These are phyloP conservation scores for Pyrenula massariospora DNA, from an alignment of 495 filamentous ascomycete genomes.

Conservation along the genomic window DNA sequence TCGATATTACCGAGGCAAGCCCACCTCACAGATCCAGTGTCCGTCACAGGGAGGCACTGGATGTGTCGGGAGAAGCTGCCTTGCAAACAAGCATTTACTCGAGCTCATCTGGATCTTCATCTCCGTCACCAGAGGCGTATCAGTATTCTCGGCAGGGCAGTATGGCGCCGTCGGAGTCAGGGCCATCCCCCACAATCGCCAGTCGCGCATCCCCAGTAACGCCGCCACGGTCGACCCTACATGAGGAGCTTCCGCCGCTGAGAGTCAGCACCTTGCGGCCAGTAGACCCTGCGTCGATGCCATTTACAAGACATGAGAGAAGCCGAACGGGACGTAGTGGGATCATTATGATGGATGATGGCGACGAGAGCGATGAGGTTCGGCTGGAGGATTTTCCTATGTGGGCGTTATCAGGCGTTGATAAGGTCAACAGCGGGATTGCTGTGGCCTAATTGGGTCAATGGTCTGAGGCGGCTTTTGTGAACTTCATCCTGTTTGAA, in stretches of 20 bases:
- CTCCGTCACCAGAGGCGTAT: background rate
- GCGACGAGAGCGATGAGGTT: background rate
- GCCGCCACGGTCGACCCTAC: background rate
- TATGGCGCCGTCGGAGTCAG: background rate
- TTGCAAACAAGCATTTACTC: slow-evolving; percentile 26
- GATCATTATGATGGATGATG: background rate
- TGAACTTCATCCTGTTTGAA: background rate
- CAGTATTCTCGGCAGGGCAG: background rate
- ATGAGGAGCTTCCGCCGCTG: background rate
- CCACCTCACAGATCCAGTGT: slow-evolving; percentile 1
- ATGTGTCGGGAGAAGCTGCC: slow-evolving; percentile 21
- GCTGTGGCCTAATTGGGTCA: background rate
- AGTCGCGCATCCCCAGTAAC: background rate
- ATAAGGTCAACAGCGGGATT: background rate
- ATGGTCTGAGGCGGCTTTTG: background rate
- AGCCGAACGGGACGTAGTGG: background rate
- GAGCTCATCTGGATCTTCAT: slow-evolving; percentile 1
- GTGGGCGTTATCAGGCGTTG: background rate
- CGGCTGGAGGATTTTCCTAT: background rate
- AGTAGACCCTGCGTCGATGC: background rate
- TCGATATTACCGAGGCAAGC: slow-evolving; percentile 20
- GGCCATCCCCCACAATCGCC: background rate
- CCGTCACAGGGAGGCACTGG: slow-evolving; percentile 19
- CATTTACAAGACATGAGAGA: background rate
- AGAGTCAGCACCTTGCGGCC: background rate